Evolutionary conservation across 805 yeast genomes (phyloP).

Genomic region (Zygosaccharomyces lentus): DNA sequence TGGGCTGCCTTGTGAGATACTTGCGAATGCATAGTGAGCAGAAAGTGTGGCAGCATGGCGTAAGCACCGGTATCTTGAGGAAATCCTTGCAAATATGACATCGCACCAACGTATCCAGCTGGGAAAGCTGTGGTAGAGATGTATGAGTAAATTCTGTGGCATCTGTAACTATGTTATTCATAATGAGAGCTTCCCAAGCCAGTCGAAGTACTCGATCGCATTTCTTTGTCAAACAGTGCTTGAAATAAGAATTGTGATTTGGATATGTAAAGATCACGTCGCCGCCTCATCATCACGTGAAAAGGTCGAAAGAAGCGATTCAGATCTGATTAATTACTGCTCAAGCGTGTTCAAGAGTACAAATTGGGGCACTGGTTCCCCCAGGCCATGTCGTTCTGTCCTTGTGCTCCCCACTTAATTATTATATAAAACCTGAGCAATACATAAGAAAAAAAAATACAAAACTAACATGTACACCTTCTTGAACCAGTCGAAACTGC

Average conservation of each 20-base stretch:
- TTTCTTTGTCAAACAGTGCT: background rate
- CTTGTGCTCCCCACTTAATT: background rate
- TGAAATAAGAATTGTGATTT: background rate
- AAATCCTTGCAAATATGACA: slow-evolving; percentile 89
- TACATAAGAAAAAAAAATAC: slow-evolving; percentile 2
- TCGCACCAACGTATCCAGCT: slow-evolving; percentile 65
- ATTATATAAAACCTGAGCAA: background rate
- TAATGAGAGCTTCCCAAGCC: background rate
- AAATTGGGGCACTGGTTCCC: too few relatives aligned
- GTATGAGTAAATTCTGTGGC: slow-evolving; percentile 67
- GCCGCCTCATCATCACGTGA: slow-evolving; percentile 1
- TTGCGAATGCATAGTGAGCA: slow-evolving; percentile 84
- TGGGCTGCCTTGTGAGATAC: slow-evolving; percentile 51
- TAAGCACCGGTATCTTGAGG: slow-evolving; percentile 70
- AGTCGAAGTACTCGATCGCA: background rate
- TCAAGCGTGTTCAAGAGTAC: too few relatives aligned
- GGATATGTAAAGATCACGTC: background rate
- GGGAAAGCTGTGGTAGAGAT: slow-evolving; percentile 49
- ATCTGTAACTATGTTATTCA: slow-evolving; percentile 42
- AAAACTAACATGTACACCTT: slow-evolving; percentile 6
- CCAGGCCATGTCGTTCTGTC: background rate
- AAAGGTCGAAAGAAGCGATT: background rate
- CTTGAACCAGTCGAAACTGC: slow-evolving; percentile 3
- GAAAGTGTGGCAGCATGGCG: slow-evolving; percentile 84
- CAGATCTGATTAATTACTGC: too few relatives aligned